Base-by-base conservation (phyloP, 1,284 basidiomycete species). In the Moniliophthora roreri region DNA sequence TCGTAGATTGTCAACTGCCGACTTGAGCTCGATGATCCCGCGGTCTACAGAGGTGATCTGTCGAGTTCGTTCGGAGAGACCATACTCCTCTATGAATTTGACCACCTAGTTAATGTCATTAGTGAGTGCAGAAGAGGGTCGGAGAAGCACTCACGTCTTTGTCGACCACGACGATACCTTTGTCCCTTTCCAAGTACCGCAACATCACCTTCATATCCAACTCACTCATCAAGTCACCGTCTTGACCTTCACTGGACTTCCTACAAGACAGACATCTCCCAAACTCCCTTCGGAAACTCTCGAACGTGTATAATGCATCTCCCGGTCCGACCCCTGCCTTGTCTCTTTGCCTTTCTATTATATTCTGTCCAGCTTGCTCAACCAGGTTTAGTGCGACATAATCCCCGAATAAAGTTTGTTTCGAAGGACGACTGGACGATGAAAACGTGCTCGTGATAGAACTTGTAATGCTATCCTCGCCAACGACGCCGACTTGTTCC, bases 101-200 rank as follows among this genome's bases (percentile, higher is more conserved):
- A 93, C 81, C 7, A 86, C 75, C 91, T 93, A 38, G 2, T 15
- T 48, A 50, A 20, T 8, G 15, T 11, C 28, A 13, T 13, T 10
- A 20, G 8, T 11, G n/a, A 5, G 11, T 18, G 11, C 10, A 21
- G n/a, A 10, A 41, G 18, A 10, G 2, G 10, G 18, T 2, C 11
- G 4, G 36, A 34, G 38, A 44, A 13, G 20, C 45, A 63, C 82
- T 60, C 57, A 92, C 91, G 51, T 85, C 82, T 54, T 82, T 77
- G 50, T 89, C 81, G 9, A 82, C 70, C 0, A 89, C 74, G 3
- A 95, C 58, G 0, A 80, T 75, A 4, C 72, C 73, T 60, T 77
- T 79, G 65, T 98, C 95, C 45, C 95, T 78, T 61, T 87, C 80
- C 36, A 98, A 71, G 67, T 86, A 93, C 67, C 77, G 88, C 24